Conservation (phyloP, 495 filamentous ascomycete genomes). For the Rhypophila decipiens region DNA sequence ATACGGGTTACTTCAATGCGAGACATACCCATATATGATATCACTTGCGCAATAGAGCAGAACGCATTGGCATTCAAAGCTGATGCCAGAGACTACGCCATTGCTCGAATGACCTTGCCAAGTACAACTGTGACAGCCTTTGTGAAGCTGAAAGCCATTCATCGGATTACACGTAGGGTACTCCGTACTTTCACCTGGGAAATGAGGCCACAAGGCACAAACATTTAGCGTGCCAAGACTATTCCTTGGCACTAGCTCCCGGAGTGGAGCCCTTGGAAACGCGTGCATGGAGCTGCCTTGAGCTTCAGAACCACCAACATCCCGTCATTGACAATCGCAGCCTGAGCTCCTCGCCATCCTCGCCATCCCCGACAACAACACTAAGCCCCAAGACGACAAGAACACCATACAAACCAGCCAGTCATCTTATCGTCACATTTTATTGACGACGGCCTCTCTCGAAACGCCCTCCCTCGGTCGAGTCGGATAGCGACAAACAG, state of each 20-base stretch:
- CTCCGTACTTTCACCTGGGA: too few species aligned
- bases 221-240: background rate
- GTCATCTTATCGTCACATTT: background rate
- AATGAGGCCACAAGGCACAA: conserved; percentile 2
- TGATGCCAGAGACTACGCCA: too few species aligned
- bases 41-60: too few species aligned
- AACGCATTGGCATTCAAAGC: too few species aligned
- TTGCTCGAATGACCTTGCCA: too few species aligned
- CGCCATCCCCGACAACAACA: background rate
- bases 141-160: too few species aligned
- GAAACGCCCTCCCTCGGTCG: too few species aligned
- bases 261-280: background rate
- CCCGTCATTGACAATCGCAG: background rate
- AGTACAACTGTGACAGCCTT: too few species aligned
- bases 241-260: background rate
- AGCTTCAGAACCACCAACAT: conserved; percentile 3
- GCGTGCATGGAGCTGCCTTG: conserved; percentile 11
- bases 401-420: background rate
- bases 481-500: background rate
- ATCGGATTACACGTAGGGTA: too few species aligned
- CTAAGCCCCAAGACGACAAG: background rate
- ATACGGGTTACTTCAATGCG: too few species aligned
- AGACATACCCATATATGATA: too few species aligned
- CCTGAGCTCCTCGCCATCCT: background rate
- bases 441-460: background rate